Evolutionary conservation across 257 asterid species (phyloP).

Genomic region (Cinchona pubescens): DNA sequence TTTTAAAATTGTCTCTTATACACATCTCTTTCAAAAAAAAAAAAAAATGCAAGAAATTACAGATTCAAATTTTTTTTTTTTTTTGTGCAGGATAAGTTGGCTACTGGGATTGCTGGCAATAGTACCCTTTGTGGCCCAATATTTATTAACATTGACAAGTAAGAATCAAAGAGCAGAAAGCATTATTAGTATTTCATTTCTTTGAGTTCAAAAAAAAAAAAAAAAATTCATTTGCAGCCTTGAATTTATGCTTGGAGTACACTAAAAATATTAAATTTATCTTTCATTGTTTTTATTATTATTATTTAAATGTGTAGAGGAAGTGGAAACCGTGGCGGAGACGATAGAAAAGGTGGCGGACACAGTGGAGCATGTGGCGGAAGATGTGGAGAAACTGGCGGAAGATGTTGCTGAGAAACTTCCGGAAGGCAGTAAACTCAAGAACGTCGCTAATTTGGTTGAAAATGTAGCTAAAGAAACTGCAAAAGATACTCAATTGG

Average conservation of each 20-base stretch:
- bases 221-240: too few species aligned
- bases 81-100: constrained; percentile 31
- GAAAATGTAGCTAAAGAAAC: constrained; percentile 1
- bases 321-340: constrained; percentile 53
- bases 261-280: too few species aligned
- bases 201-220: too few species aligned
- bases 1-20: too few species aligned
- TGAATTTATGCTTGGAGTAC: too few species aligned
- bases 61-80: not conserved
- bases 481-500: not conserved
- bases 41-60: not conserved
- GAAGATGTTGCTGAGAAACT: not conserved
- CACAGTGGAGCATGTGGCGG: not conserved
- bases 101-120: constrained; percentile 36
- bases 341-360: constrained; percentile 17
- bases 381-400: not conserved
- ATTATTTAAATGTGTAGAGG: constrained; percentile 20
- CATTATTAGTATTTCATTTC: too few species aligned
- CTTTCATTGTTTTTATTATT: constrained; percentile 7
- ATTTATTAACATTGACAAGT: constrained; percentile 40
- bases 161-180: constrained; percentile 4
- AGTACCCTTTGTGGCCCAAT: constrained; percentile 36
- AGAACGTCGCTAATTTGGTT: not conserved
- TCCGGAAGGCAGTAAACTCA: constrained; percentile 1
- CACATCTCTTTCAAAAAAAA: not conserved